Conservation (phyloP, 2,329 filamentous ascomycete genomes). For the Xylaria multiplex region DNA sequence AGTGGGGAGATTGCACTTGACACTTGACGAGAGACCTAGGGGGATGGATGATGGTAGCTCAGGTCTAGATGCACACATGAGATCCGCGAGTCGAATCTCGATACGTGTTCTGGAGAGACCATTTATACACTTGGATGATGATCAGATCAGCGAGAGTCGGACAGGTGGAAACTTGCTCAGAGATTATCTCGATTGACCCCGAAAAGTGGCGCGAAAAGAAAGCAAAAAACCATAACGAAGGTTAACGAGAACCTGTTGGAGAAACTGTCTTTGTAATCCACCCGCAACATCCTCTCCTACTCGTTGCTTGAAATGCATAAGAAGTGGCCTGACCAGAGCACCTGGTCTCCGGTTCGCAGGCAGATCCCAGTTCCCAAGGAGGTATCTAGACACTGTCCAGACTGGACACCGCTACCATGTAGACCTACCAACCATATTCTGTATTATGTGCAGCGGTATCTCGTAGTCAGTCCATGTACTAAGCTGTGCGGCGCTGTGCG, state of each 20-base stretch:
- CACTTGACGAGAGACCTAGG: background rate
- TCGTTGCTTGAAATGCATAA: constrained; percentile 1
- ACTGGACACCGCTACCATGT: background rate
- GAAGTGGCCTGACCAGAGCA: constrained; percentile 19
- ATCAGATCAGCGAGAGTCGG: background rate
- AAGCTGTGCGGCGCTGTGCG: background rate
- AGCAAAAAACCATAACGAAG: background rate
- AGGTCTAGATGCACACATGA: constrained; percentile 9
- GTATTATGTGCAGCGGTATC: background rate
- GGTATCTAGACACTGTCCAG: no score
- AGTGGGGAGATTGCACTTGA: constrained; percentile 9
- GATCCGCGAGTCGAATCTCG: constrained; percentile 20
- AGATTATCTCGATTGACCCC: constrained; percentile 10
- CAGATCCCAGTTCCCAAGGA: constrained; percentile 22
- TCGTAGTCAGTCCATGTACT: background rate
- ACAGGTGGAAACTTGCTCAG: constrained; percentile 10
- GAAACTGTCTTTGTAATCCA: constrained; percentile 24
- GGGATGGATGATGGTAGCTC: background rate
- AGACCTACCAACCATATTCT: constrained; percentile 10
- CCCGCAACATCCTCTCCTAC: constrained; percentile 11
- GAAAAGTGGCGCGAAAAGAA: constrained; percentile 16
- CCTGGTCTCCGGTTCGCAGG: constrained; percentile 22
- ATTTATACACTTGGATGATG: background rate
- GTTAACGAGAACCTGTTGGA: constrained; percentile 10
- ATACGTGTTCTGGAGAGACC: constrained; percentile 14